Conservation (phyloP, 441 rosid genomes). For the Omphalea diandra region DNA sequence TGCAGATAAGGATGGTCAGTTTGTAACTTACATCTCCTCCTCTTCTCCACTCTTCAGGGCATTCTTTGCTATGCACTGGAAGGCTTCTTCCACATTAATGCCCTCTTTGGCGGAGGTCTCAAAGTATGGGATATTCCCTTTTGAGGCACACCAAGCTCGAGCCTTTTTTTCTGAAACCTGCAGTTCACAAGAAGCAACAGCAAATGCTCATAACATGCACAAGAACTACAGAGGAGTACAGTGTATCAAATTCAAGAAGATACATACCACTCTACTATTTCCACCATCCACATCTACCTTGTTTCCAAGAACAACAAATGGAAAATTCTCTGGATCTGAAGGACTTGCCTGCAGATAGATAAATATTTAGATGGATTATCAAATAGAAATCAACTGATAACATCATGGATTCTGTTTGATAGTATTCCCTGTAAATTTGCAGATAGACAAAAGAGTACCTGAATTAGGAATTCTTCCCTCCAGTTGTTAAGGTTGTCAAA, state of each 20-base stretch:
- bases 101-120: slow-evolving; percentile 99
- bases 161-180: slow-evolving; percentile 98
- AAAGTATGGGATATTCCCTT: slow-evolving; percentile 96
- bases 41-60: slow-evolving; percentile 91
- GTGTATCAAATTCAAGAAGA: slow-evolving; percentile 3
- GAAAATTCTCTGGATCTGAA: slow-evolving; percentile 85
- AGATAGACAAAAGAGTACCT: slow-evolving; percentile 38
- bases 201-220: background rate
- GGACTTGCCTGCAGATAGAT: slow-evolving; percentile 64
- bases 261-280: slow-evolving; percentile 64
- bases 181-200: slow-evolving; percentile 10
- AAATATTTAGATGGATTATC: slow-evolving; percentile 1
- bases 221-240: background rate
- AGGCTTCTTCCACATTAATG: slow-evolving; percentile 94
- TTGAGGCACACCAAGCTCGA: slow-evolving; percentile 96
- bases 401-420: background rate
- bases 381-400: background rate
- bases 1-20: background rate
- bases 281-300: slow-evolving; percentile 74
- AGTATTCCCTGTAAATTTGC: background rate
- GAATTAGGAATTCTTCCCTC: slow-evolving; percentile 91
- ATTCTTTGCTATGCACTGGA: slow-evolving; percentile 92
- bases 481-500: slow-evolving; percentile 84
- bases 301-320: slow-evolving; percentile 87
- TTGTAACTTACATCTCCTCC: slow-evolving; percentile 80